Percentiles rank a stretch among this genome's conserved stretches.
Evolutionary conservation across 164 flowering plant species (phyloP).

Genomic region (Litsea cubeba): DNA sequence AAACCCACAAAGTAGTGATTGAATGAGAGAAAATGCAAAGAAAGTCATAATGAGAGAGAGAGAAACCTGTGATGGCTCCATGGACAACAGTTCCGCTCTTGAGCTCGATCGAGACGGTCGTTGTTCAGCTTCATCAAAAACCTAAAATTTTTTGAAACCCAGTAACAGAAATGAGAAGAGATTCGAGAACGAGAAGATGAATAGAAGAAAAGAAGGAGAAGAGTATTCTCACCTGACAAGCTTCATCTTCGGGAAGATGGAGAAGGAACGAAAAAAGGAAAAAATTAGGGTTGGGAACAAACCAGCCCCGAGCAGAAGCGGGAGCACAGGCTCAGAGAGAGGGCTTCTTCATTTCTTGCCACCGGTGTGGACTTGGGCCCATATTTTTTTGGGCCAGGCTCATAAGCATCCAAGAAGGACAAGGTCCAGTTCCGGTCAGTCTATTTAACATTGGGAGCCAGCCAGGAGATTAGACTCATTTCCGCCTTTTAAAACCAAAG

Average conservation of each 20-base stretch:
- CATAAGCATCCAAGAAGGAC: too few species aligned
- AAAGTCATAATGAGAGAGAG: neutral
- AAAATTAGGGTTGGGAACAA: conserved; percentile 7
- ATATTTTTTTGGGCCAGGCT: too few species aligned
- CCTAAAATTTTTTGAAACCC: conserved; percentile 27
- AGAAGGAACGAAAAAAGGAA: neutral
- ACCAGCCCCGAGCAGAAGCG: conserved; percentile 7
- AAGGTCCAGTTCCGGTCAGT: too few species aligned
- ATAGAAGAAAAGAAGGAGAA: neutral
- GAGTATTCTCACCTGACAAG: conserved; percentile 52
- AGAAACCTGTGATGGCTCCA: conserved; percentile 82
- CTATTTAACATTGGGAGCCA: too few species aligned
- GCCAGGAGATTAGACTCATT: too few species aligned
- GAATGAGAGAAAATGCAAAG: neutral
- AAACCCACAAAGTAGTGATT: too few species aligned
- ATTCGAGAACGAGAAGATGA: neutral
- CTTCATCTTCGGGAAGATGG: conserved; percentile 41
- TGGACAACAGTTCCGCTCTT: conserved; percentile 93
- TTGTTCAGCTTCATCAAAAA: conserved; percentile 96
- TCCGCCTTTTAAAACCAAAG: too few species aligned
- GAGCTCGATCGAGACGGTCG: conserved; percentile 93
- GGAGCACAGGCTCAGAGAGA: neutral
- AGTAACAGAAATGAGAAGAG: neutral
- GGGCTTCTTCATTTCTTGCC: too few species aligned
- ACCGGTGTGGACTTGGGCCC: too few species aligned